Percentiles rank a stretch among this genome's conserved stretches.
Evolutionary conservation across 495 filamentous ascomycete species (phyloP).

Genomic region (Talaromyces ruber): DNA sequence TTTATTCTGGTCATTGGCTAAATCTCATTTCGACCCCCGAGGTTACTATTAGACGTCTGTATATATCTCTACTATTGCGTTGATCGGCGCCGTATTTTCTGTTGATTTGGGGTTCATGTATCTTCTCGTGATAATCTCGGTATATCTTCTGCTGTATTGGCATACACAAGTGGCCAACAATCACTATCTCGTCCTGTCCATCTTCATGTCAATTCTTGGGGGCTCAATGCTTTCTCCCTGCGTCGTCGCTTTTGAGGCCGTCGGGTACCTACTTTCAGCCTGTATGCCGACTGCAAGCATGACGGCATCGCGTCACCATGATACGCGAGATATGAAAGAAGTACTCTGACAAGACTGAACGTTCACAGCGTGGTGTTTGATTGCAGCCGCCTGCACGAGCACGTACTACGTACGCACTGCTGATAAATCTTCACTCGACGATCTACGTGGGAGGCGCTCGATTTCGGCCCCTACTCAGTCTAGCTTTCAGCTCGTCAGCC

Average conservation of each 20-base stretch:
- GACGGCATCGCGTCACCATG: background rate
- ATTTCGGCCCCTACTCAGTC: background rate
- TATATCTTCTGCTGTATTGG: no score
- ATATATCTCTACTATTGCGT: no score
- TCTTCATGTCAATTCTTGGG: background rate
- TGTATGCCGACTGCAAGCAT: background rate
- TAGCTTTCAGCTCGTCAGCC: background rate
- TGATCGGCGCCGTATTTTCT: no score
- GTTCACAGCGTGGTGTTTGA: background rate
- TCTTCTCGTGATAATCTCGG: no score
- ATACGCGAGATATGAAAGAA: background rate
- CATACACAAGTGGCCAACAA: no score
- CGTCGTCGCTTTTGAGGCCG: background rate
- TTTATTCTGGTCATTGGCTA: no score
- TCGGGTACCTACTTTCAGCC: background rate
- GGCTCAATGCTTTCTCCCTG: background rate
- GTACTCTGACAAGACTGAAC: background rate
- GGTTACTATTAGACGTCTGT: no score
- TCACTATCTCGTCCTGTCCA: background rate
- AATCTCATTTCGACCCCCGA: no score
- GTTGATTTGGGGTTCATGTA: no score
- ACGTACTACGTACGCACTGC: no score
- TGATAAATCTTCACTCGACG: background rate
- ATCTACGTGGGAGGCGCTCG: background rate
- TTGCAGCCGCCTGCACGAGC: background rate